Base-by-base conservation (phyloP, 345 rosid genomes). In the Hirschfeldia incana region DNA sequence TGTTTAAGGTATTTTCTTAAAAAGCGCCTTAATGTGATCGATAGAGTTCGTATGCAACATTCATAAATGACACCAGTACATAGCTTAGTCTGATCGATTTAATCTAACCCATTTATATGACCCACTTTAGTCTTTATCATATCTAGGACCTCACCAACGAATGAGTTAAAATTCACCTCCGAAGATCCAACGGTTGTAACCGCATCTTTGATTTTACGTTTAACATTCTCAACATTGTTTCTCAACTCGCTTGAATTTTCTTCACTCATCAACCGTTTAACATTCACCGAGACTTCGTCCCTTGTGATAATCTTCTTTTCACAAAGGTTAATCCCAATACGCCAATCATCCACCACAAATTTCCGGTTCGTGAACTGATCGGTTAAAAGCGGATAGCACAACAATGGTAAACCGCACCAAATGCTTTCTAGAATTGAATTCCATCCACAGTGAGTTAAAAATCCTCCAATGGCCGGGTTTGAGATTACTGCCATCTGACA, bases 391-490 rank as follows among this genome's bases (percentile, higher is more conserved):
- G 94, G 97, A 72, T 72, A 84, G 36, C 93, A 88, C 32, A 90
- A 9, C 58, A 92, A 33, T 0, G 94, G 94, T 30, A 90, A 86
- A 63, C 73, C 69, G 4, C 86, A 86, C 92, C 92, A 90, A 32
- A 84, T 65, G 6, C 91, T 85, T 34, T 90, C 97, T 7, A 87
- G 30, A 26, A 82, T 76, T 1, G 94, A 92, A 67, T 92, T 89
- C 97, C 97, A 92, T 13, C 94, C 93, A 36, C 93, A 87, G 21
- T 90, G 97, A 0, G 91, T 90, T 3, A 90, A 67, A 81, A 92
- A 88, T 39, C 89, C 97, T 76, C 97, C 92, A 12, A 89, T 75
- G 0, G 86, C 85, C 1, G 76, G 85, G 60, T 90, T 88, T 33
- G 84, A 62, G 77, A 92, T 29, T 28, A 86, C 89, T 2, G 7